Evolutionary conservation across 2,329 filamentous ascomycete genomes (phyloP), one percentile per base, ranked within the genome.

Genomic region (Venturia nashicola): DNA sequence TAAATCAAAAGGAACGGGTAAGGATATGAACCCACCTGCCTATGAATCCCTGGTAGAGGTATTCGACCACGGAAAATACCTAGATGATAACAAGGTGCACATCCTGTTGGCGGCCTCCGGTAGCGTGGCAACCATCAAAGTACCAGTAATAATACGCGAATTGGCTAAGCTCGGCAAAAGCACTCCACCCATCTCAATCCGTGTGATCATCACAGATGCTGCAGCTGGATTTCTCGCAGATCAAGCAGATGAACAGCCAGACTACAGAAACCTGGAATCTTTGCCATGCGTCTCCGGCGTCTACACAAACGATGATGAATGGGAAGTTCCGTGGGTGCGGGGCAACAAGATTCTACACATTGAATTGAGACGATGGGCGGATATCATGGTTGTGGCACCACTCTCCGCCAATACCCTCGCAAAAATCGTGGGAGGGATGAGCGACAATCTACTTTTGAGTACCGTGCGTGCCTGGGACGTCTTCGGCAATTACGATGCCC

Each of bases 391-490:
- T 18, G 82, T 97, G 65, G 89, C 88, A 11, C 93, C 93, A 0
- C 75, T 97, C 65, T 88, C 85, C 64, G 92, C 93, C 14, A 96
- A 97, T 71, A 86, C 86, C 4, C 79, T 97, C 71, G 93, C 91
- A 7, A 96, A 96, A 76, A 83, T 97, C 67, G 83, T 84, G 0
- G 82, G 83, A 32, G 94, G 94, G 0, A 80, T 95, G 67, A 86
- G 85, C 54, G 91, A 96, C 70, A 87, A 88, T 65, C 77, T 97
- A 7, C 73, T 97, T 5, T 74, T 79, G 7, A 87, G 85, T 16
- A 87, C 94, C 0, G 81, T 94, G 44, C 80, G 93, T 23, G 93
- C 93, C 0, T 99, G 93, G 94, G 93, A 97, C 74, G 86, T 86
- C 0, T 80, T 80, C n/a, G 84, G 85, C 0, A 72, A 79, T 18